Conservation (phyloP, 2,329 filamentous ascomycete genomes). For the Diaporthe sp. region DNA sequence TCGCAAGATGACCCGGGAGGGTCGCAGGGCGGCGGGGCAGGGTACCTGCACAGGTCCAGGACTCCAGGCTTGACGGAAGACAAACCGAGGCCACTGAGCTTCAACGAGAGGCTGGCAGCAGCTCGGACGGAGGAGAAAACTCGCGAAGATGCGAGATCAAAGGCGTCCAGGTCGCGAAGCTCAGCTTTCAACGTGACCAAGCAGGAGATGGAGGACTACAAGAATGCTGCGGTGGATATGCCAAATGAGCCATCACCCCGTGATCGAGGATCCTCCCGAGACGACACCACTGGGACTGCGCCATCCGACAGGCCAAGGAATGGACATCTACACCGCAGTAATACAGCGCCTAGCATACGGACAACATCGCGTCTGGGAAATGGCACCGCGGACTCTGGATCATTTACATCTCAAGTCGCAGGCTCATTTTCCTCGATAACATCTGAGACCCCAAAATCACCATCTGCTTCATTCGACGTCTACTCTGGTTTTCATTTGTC, state of each 20-base stretch:
- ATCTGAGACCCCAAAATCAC: constrained; percentile 48
- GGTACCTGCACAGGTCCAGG: constrained; percentile 61
- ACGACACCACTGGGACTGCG: constrained; percentile 67
- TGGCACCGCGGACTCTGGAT: constrained; percentile 42
- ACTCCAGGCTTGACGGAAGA: constrained; percentile 52
- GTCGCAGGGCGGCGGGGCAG: constrained; percentile 50
- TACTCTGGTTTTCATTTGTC: constrained; percentile 89
- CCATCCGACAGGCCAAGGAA: constrained; percentile 44
- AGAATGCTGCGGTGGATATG: constrained; percentile 68
- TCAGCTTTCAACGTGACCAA: constrained; percentile 70
- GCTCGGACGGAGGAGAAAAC: constrained; percentile 70
- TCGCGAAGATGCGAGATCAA: constrained; percentile 64
- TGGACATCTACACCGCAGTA: constrained; percentile 57
- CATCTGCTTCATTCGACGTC: constrained; percentile 78
- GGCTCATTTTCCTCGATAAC: constrained; percentile 40
- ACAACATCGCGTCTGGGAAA: constrained; percentile 41
- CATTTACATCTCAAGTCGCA: constrained; percentile 33
- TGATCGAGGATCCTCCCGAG: constrained; percentile 67
- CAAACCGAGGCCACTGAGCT: constrained; percentile 66
- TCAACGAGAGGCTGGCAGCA: constrained; percentile 88
- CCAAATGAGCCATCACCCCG: constrained; percentile 61
- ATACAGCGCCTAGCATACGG: constrained; percentile 54
- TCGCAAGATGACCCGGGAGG: constrained; percentile 47
- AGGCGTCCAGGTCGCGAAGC: constrained; percentile 67
- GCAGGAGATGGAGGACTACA: constrained; percentile 72